These are phyloP conservation scores for Bidens hawaiensis DNA, from an alignment of 140 eudicot genomes.

Conservation along the genomic window DNA sequence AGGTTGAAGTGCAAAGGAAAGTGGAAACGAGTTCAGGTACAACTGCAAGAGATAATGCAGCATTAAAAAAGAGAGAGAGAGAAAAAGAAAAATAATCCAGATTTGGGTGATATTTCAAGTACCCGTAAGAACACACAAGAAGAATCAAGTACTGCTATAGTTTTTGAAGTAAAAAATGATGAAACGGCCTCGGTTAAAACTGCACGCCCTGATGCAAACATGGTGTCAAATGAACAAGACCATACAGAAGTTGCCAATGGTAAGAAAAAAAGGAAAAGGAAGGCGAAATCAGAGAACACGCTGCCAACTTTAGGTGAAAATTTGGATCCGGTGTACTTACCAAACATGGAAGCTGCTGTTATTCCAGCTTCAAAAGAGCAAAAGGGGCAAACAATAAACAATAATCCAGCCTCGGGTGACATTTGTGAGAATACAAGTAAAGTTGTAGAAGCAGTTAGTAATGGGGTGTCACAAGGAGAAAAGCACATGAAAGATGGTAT, in stretches of 20 bases:
- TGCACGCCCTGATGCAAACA: conserved; percentile 9
- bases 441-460: not conserved
- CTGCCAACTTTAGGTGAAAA: conserved; percentile 9
- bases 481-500: not conserved
- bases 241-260: not conserved
- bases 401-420: not conserved
- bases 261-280: not conserved
- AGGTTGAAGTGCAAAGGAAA: not conserved
- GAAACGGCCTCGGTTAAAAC: conserved; percentile 1
- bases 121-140: not conserved
- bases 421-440: not conserved
- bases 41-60: conserved; percentile 5
- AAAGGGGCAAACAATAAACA: not conserved
- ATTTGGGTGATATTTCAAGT: conserved; percentile 10
- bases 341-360: conserved; percentile 12
- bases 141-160: not conserved
- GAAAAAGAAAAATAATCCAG: not conserved
- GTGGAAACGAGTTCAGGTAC: not conserved
- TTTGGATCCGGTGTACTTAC: not conserved
- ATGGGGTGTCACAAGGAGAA: conserved; percentile 17
- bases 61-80: conserved; percentile 4
- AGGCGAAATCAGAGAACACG: not conserved
- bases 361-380: conserved; percentile 3
- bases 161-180: not conserved
- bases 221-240: conserved; percentile 19